Conservation (phyloP, 2,329 filamentous ascomycete species). For the Penicillium sp. region DNA sequence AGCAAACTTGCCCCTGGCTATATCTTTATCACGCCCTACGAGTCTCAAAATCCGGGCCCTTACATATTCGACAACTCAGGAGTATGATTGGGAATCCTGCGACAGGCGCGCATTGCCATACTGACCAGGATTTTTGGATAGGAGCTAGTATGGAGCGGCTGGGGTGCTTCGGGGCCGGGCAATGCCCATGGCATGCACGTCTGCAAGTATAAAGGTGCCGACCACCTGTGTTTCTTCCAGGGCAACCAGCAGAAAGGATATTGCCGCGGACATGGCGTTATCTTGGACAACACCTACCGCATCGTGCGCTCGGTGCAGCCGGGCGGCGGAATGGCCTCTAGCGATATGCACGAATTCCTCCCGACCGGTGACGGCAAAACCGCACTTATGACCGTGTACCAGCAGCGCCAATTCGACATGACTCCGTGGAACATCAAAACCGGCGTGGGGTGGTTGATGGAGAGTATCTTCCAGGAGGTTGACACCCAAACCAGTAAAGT, state of each 20-base stretch:
- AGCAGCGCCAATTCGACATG: slow-evolving; percentile 46
- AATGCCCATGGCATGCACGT: slow-evolving; percentile 48
- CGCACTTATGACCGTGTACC: slow-evolving; percentile 41
- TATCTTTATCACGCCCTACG: slow-evolving; percentile 50
- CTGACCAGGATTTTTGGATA: slow-evolving; percentile 20
- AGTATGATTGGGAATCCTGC: slow-evolving; percentile 24
- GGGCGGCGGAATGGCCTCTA: slow-evolving; percentile 39
- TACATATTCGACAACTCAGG: slow-evolving; percentile 52
- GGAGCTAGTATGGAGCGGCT: slow-evolving; percentile 51
- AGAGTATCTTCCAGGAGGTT: slow-evolving; percentile 52
- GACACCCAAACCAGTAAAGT: slow-evolving; percentile 48
- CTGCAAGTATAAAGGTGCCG: slow-evolving; percentile 46
- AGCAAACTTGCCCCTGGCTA: slow-evolving; percentile 45
- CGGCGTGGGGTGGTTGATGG: slow-evolving; percentile 50
- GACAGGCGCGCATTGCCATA: not conserved
- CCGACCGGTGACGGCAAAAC: slow-evolving; percentile 44
- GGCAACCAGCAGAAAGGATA: slow-evolving; percentile 51
- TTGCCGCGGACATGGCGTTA: slow-evolving; percentile 50
- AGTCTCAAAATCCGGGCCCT: slow-evolving; percentile 47
- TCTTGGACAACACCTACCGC: slow-evolving; percentile 49
- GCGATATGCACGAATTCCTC: slow-evolving; percentile 53
- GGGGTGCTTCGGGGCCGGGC: slow-evolving; percentile 47
- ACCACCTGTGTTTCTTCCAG: slow-evolving; percentile 52
- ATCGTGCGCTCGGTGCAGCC: slow-evolving; percentile 47
- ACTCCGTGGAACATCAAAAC: slow-evolving; percentile 40